Evolutionary conservation across 2,329 filamentous ascomycete species (phyloP).

Genomic region (Aspergillus japonicus): DNA sequence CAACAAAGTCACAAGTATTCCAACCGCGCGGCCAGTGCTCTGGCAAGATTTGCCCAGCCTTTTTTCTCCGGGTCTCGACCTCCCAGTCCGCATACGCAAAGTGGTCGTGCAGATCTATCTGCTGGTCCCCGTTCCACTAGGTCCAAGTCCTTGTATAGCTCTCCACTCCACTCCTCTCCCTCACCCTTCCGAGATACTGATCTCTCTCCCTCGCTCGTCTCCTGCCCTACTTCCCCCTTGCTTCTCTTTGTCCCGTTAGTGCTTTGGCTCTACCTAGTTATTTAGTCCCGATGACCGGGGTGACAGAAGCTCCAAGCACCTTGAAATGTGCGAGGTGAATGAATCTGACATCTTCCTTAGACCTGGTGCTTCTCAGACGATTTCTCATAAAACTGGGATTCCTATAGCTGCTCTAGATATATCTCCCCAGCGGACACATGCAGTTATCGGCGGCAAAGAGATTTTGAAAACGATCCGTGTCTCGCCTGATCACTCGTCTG

Average conservation of each 20-base stretch:
- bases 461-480: constrained; percentile 65
- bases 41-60: constrained; percentile 55
- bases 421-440: constrained; percentile 62
- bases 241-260: constrained; percentile 1
- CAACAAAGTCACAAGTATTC: constrained; percentile 41
- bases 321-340: neutral
- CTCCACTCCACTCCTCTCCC: constrained; percentile 14
- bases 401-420: constrained; percentile 63
- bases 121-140: constrained; percentile 34
- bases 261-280: neutral
- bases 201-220: constrained; percentile 11
- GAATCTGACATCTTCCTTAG: constrained; percentile 29
- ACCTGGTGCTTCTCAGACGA: constrained; percentile 53
- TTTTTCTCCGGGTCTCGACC: constrained; percentile 56
- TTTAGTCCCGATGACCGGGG: neutral
- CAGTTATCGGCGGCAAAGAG: constrained; percentile 63
- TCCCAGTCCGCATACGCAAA: constrained; percentile 50
- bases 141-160: constrained; percentile 42
- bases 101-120: constrained; percentile 30
- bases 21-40: constrained; percentile 46
- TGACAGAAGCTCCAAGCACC: neutral
- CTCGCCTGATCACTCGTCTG: constrained; percentile 55
- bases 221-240: neutral
- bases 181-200: neutral
- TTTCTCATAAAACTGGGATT: constrained; percentile 63